Evolutionary conservation across 78 protist genomes (phyloP), one percentile per base, ranked within the genome.

Genomic region (Dictyostelium firmibasis): DNA sequence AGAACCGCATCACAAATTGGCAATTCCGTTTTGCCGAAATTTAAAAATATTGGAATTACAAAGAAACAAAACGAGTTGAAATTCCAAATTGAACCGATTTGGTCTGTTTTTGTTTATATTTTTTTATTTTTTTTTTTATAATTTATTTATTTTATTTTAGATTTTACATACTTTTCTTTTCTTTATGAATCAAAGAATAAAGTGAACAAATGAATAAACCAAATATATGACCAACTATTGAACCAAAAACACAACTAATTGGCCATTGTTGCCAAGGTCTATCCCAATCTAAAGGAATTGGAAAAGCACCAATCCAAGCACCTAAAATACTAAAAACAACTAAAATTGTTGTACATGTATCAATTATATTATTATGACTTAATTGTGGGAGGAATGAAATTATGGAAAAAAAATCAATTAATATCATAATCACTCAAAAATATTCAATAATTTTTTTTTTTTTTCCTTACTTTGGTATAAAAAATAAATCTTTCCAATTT

Each of bases 241-340:
- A 50, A 29, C 89, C 85, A 60, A 81, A 93, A 6, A 69, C 33
- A 33, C 94, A 85, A 72, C 84, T 60, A 10, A 93, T 83, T 76
- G 96, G 96, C 96, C 96, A 93, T 10, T 16, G 70, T 64, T 93
- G 96, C 96, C 96, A 93, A 18, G 96, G 96, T 62, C 96, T 57
- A 62, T 93, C 96, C 96, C 96, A 78, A 64, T 96, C 97, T 1
- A 96, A 47, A 27, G 97, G 97, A 41, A 85, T 85, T 43, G 67
- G 83, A 79, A 96, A 84, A 25, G 86, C 92, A 35, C 97, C 93
- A 27, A 93, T 35, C 96, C 96, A 93, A n/a, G 96, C 41, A 9
- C 92, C 92, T 3, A 89, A 3, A 31, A 89, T 36, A 89, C 94
- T 89, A 81, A 62, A 89, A 18, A 89, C 70, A 69, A 89, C 94